Evolutionary conservation across 345 rosid genomes (phyloP), one percentile per base, ranked within the genome.

Genomic region (Chamaenerion angustifolium): DNA sequence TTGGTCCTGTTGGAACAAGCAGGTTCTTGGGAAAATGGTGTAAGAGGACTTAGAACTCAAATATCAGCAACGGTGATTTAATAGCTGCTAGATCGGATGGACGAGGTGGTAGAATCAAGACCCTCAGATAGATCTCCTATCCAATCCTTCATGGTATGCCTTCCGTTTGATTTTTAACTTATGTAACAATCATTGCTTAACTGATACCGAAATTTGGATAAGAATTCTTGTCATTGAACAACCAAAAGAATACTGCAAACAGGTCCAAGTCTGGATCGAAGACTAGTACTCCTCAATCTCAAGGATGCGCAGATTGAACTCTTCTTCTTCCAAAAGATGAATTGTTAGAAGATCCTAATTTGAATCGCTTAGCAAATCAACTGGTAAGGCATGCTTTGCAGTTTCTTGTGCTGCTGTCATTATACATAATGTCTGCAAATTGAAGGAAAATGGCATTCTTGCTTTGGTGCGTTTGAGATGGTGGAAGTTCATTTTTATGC

Each of bases 41-140:
- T 69, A 92, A 78, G 71, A 82, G 83, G 45, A 70, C 71, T 51
- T 76, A 80, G 42, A 65, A 59, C 45, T 75, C 61, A 40, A 58
- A 67, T 46, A 47, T 63, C 40, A 65, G 55, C 42, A 76, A 61
- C 27, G 71, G 85, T 54, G 76, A 73, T 74, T 62, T 92, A 43
- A 82, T 88, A 60, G 56, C 88, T 56, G 68, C 79, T 58, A 95
- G 96, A 50, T 76, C 88, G 52, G 95, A 92, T 71, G 96, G 99
- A 17, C 79, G 82, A 73, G 96, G 94, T 57, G 95, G 98, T 53
- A 80, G 77, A 68, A 25, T 87, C 50, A 84, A 92, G 69, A 77
- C 83, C 31, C 53, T 79, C 69, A 80, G 90, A n/a, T n/a, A n/a
- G n/a, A 72, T 67, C 95, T 57, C 44, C 62, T 48, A 70, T 70